These are phyloP conservation scores for Hemisphaericaspora xylanilytica DNA, from an alignment of 1,139 yeast genomes.

Conservation along the genomic window DNA sequence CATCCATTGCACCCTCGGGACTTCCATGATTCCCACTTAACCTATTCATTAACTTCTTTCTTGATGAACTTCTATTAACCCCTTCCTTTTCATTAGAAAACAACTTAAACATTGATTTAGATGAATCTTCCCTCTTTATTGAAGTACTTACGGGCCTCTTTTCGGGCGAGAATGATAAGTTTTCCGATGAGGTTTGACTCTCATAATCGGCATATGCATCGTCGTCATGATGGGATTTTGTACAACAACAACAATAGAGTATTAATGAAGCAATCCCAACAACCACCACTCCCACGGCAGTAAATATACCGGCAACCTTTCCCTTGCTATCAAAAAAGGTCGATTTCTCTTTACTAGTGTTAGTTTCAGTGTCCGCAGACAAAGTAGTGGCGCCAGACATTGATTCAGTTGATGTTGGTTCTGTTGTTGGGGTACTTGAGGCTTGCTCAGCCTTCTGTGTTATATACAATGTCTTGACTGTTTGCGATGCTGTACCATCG, in stretches of 20 bases:
- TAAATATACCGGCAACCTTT: constrained; percentile 71
- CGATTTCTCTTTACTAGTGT: constrained; percentile 9
- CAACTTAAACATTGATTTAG: constrained; percentile 33
- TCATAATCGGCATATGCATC: constrained; percentile 42
- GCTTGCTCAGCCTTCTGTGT: constrained; percentile 20
- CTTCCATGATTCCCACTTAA: constrained; percentile 9
- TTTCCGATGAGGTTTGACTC: constrained; percentile 32
- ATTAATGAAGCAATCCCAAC: constrained; percentile 36
- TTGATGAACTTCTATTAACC: constrained; percentile 31
- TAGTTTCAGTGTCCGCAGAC: constrained; percentile 14
- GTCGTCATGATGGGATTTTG: constrained; percentile 15
- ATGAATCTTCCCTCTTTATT: constrained; percentile 35
- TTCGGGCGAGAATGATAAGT: constrained; percentile 23
- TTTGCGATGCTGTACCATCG: constrained; percentile 21
- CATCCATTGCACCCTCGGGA: neutral
- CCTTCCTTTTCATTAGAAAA: constrained; percentile 26
- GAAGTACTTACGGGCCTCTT: constrained; percentile 18
- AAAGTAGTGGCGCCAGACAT: constrained; percentile 6
- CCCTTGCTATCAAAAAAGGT: constrained; percentile 57
- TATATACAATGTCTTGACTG: constrained; percentile 19
- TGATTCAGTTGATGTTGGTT: constrained; percentile 12
- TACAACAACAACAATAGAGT: constrained; percentile 39
- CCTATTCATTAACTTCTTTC: constrained; percentile 28
- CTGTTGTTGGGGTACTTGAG: too few species aligned
- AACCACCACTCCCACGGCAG: constrained; percentile 61